These are phyloP conservation scores for Naegleria fowleri DNA, from an alignment of 208 protist species.

Conservation along the genomic window DNA sequence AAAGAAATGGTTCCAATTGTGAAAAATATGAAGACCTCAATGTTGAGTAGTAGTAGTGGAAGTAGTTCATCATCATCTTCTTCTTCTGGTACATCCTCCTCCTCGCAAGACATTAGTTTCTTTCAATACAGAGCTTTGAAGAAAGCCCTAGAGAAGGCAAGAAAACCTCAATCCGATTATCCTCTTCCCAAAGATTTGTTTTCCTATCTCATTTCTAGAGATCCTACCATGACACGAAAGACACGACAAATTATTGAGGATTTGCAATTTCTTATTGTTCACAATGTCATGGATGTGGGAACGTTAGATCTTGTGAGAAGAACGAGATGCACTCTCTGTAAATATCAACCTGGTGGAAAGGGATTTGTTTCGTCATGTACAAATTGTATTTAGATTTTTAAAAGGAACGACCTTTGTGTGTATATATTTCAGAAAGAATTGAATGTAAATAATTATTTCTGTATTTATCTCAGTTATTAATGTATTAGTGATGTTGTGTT, in stretches of 20 bases:
- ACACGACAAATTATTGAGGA: background rate
- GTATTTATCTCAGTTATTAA: too few relatives aligned
- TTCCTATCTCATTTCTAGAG: background rate
- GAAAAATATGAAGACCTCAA: background rate
- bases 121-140: background rate
- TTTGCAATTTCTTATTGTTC: constrained; percentile 16
- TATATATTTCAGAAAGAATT: too few relatives aligned
- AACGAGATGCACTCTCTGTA: background rate
- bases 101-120: background rate
- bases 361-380: background rate
- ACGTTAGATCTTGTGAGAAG: background rate
- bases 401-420: too few relatives aligned
- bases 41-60: background rate
- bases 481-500: too few relatives aligned
- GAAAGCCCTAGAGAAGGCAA: background rate
- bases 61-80: background rate
- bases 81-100: background rate
- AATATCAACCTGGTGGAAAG: background rate
- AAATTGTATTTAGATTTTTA: constrained; percentile 13
- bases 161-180: background rate
- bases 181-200: background rate
- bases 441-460: too few relatives aligned
- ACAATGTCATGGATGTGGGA: constrained; percentile 22
- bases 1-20: background rate
- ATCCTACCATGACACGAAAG: background rate